Conservation (phyloP, 371 early-diverging fungal genomes). For the Mortierella sp. region DNA sequence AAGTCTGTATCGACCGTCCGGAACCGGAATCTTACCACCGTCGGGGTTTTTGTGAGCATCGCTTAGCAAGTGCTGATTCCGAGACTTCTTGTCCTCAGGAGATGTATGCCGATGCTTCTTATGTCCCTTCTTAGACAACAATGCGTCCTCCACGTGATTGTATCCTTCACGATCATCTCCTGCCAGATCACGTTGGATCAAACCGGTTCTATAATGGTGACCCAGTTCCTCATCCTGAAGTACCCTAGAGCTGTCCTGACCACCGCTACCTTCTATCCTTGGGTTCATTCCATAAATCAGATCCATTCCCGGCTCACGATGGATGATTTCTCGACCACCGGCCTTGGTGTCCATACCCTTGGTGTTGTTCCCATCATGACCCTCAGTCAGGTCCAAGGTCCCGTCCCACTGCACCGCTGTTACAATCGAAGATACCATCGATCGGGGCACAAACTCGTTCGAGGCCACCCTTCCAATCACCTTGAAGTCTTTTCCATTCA, state of each 20-base stretch:
- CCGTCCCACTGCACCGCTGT: conserved; percentile 33
- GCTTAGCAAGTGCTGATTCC: conserved; percentile 5
- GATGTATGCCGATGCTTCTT: too few relatives aligned
- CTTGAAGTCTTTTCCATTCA: neutral
- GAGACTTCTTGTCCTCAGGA: neutral
- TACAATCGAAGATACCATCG: neutral
- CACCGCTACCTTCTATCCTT: neutral
- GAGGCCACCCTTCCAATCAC: conserved; percentile 22
- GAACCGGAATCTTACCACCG: conserved; percentile 3
- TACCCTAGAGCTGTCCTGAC: neutral
- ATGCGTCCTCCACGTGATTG: neutral
- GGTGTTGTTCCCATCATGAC: neutral
- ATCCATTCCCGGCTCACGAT: conserved; percentile 13
- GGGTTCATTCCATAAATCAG: conserved; percentile 32
- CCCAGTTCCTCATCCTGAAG: neutral
- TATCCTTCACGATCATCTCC: too few relatives aligned
- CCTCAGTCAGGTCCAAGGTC: conserved; percentile 6
- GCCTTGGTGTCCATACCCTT: neutral
- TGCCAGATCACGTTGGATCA: conserved; percentile 4
- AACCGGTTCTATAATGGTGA: too few relatives aligned
- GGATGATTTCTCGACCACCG: conserved; percentile 1
- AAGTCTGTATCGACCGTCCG: conserved; percentile 26
- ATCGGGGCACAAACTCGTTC: conserved; percentile 18
- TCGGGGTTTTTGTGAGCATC: neutral
- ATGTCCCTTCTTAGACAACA: too few relatives aligned